Conservation (phyloP, 306 rosid species). For the Dryas alaskensis region DNA sequence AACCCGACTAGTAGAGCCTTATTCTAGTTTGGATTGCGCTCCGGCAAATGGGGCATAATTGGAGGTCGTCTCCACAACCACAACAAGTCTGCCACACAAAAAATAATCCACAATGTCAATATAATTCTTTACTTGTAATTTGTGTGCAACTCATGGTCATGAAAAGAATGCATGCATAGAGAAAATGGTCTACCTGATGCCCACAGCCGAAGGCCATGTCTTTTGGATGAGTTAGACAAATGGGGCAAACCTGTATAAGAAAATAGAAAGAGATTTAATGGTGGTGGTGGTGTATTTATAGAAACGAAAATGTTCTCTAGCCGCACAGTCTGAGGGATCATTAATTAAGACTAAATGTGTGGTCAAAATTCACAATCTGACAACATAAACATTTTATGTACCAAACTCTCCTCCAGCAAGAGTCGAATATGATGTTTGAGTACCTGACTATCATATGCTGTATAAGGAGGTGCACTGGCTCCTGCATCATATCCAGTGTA, state of each 20-base stretch:
- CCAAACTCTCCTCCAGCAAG: too few relatives aligned
- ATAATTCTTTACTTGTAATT: not conserved
- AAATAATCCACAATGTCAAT: too few relatives aligned
- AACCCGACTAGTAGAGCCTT: constrained; percentile 50
- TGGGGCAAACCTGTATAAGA: constrained; percentile 63
- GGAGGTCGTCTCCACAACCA: constrained; percentile 65
- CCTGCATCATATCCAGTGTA: constrained; percentile 29
- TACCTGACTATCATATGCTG: constrained; percentile 68
- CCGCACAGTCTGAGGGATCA: too few relatives aligned
- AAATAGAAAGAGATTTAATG: constrained; percentile 7
- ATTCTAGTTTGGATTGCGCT: constrained; percentile 59
- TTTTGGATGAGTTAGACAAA: constrained; percentile 63
- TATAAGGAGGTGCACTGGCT: constrained; percentile 37
- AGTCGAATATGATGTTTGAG: not conserved
- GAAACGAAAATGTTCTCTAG: too few relatives aligned
- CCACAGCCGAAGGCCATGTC: constrained; percentile 92
- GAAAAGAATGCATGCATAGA: constrained; percentile 7
- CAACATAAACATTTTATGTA: too few relatives aligned
- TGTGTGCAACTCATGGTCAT: constrained; percentile 3
- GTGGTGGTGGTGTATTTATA: constrained; percentile 3
- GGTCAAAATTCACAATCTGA: not conserved
- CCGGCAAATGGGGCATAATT: constrained; percentile 79
- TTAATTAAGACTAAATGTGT: too few relatives aligned
- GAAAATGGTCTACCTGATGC: constrained; percentile 64
- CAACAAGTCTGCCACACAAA: constrained; percentile 66